A percentile compares a stretch with the other conserved stretches of the same genome.
Evolutionary conservation across 2,329 filamentous ascomycete species (phyloP).

Genomic region (Penicillium sp.): DNA sequence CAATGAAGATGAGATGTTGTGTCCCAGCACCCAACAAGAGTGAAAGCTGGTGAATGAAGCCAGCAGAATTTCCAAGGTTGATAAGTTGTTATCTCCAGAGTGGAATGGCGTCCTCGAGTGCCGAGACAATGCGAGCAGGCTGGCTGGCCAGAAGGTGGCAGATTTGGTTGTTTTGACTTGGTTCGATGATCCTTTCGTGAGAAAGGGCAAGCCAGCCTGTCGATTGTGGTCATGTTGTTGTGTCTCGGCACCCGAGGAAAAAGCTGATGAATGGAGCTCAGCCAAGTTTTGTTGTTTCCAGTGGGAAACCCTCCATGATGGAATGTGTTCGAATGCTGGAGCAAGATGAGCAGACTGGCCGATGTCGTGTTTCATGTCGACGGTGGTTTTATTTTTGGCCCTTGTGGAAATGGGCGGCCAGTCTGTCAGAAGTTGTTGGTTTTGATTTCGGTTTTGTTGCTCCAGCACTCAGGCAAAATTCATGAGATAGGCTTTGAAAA

Average conservation of each 20-base stretch:
- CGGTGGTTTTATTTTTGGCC: too few species aligned
- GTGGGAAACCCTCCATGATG: too few species aligned
- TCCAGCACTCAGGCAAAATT: neutral
- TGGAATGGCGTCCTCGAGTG: neutral
- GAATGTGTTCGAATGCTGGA: neutral
- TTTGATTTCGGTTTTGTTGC: neutral
- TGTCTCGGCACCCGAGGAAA: neutral
- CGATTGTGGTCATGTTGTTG: neutral
- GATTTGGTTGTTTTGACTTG: too few species aligned
- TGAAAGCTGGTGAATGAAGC: neutral
- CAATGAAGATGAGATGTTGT: neutral
- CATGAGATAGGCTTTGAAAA: too few species aligned
- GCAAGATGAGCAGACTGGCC: neutral
- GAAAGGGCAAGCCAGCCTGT: neutral
- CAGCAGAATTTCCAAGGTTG: too few species aligned
- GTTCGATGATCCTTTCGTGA: neutral
- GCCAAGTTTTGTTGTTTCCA: neutral
- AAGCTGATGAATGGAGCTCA: neutral
- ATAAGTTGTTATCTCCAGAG: neutral
- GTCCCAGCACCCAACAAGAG: neutral
- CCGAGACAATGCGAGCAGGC: neutral
- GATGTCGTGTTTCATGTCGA: too few species aligned
- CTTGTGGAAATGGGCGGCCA: neutral
- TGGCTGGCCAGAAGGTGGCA: neutral
- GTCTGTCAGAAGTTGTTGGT: neutral